phyloP scores from a whole-genome alignment of 768 basidiomycete species.

The Infundibulicybe gibba region DNA sequence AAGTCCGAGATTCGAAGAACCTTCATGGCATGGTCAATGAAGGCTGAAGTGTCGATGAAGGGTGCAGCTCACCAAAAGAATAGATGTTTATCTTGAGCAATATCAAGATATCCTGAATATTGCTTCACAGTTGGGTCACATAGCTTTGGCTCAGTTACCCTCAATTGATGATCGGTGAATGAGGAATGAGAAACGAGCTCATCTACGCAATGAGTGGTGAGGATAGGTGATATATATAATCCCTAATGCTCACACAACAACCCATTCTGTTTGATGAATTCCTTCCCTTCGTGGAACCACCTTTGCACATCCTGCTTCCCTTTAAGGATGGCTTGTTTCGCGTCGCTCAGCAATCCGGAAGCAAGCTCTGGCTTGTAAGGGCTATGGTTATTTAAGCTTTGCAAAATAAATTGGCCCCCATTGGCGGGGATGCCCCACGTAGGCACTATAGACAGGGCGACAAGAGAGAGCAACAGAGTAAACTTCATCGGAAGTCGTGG shows the following conservation, averaged over 20 bases:
- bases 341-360: slow-evolving; percentile 32
- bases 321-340: slow-evolving; percentile 37
- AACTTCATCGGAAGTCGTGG: not conserved
- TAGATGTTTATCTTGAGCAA: slow-evolving; percentile 74
- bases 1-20: slow-evolving; percentile 85
- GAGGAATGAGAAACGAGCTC: slow-evolving; percentile 61
- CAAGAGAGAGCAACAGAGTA: not conserved
- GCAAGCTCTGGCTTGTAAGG: slow-evolving; percentile 12
- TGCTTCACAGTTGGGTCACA: slow-evolving; percentile 82
- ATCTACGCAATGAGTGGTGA: slow-evolving; percentile 36
- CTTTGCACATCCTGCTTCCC: slow-evolving; percentile 51
- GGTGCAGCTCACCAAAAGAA: slow-evolving; percentile 74
- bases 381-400: slow-evolving; percentile 9
- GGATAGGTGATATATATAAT: not conserved
- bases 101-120: slow-evolving; percentile 81
- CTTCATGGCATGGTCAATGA: slow-evolving; percentile 26
- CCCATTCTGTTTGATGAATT: slow-evolving; percentile 70
- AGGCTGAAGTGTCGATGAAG: not conserved
- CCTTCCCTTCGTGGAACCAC: slow-evolving; percentile 60
- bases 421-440: too few relatives aligned
- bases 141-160: slow-evolving; percentile 63
- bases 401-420: not conserved
- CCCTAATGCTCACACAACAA: slow-evolving; percentile 54
- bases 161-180: slow-evolving; percentile 48
- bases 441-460: not conserved